Percentiles rank a stretch among this genome's conserved stretches.
phyloP scores from a whole-genome alignment of 2,329 filamentous ascomycete species.

The Cladosporium sp. region DNA sequence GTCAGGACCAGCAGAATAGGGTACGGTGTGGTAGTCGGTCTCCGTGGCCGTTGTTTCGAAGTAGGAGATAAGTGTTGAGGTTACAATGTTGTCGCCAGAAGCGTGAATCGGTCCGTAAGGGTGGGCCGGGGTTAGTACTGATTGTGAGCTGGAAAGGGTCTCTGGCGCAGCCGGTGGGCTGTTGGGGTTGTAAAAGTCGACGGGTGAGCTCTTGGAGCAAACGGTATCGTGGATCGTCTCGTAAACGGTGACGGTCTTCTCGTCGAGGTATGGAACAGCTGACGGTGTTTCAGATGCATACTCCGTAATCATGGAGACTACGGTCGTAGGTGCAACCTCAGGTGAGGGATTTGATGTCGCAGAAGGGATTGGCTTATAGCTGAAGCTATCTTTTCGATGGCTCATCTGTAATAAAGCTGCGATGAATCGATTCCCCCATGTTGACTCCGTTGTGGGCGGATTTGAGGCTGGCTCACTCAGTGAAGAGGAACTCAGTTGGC shows the following conservation, averaged over 20 bases:
- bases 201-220: constrained; percentile 6
- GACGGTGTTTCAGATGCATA: constrained; percentile 12
- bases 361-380: constrained; percentile 1
- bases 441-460: constrained; percentile 13
- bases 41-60: constrained; percentile 6
- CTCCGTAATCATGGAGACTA: constrained; percentile 9
- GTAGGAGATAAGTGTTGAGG: constrained; percentile 3
- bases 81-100: constrained; percentile 11
- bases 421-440: constrained; percentile 9
- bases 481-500: constrained; percentile 10
- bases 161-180: constrained; percentile 11
- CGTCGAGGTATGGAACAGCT: constrained; percentile 9
- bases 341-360: constrained; percentile 6
- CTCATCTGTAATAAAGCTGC: constrained; percentile 6
- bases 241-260: constrained; percentile 11
- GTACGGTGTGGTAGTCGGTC: constrained; percentile 8
- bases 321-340: constrained; percentile 12
- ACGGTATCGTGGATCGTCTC: constrained; percentile 4
- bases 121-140: constrained; percentile 9
- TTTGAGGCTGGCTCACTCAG: constrained; percentile 14
- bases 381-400: constrained; percentile 4
- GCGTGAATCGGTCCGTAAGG: neutral
- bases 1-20: neutral
- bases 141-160: constrained; percentile 6
- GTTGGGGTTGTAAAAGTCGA: constrained; percentile 11